Conservation (phyloP, 805 yeast genomes). For the Starmerella geochares region DNA sequence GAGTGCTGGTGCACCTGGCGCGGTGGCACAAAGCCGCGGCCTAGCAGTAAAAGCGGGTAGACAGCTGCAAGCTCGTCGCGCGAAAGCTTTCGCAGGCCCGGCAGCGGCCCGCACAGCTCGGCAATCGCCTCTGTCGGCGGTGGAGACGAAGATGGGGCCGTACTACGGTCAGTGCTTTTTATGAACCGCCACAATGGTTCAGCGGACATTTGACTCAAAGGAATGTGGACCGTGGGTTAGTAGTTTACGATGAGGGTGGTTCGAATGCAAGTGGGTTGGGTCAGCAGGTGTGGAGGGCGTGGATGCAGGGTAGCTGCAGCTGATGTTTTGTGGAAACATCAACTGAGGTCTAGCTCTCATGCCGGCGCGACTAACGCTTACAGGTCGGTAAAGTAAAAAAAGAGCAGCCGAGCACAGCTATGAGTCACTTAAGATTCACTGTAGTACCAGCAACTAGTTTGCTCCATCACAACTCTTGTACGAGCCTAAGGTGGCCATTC, state of each 20-base stretch:
- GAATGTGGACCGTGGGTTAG: background rate
- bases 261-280: background rate
- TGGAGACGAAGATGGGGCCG: background rate
- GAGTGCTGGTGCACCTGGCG: background rate
- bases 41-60: background rate
- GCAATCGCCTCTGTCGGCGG: background rate
- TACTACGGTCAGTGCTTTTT: background rate
- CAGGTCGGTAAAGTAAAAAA: too few species aligned
- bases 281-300: background rate
- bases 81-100: background rate
- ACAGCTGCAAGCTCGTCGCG: background rate
- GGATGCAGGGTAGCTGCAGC: background rate
- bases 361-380: too few species aligned
- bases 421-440: too few species aligned
- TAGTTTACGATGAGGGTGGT: background rate
- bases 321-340: background rate
- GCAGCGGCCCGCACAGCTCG: constrained; percentile 1
- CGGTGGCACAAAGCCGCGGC: background rate
- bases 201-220: background rate
- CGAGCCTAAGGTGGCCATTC: too few species aligned
- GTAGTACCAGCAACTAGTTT: too few species aligned
- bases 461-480: too few species aligned
- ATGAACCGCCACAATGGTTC: background rate
- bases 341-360: background rate
- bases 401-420: too few species aligned